Evolutionary conservation across 1,284 basidiomycete species (phyloP).

Genomic region (Boletellus sp.): DNA sequence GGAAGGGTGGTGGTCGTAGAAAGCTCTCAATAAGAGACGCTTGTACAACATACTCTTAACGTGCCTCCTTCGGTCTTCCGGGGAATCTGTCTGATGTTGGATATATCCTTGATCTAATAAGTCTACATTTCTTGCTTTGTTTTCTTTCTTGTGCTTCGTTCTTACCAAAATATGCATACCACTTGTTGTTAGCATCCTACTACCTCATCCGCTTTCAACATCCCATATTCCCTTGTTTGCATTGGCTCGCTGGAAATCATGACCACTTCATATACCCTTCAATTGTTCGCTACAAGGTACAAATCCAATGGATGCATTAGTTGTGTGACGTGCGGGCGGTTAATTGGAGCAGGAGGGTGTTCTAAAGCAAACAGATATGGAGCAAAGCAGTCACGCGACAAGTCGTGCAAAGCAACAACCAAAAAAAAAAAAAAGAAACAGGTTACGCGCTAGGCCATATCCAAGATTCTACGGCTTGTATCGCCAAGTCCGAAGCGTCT

Average conservation of each 20-base stretch:
- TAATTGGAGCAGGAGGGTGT: slow-evolving; percentile 6
- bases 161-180: slow-evolving; percentile 8
- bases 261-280: slow-evolving; percentile 35
- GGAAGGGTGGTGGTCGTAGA: slow-evolving; percentile 74
- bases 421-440: neutral
- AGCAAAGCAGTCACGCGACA: slow-evolving; percentile 6
- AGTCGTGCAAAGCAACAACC: neutral
- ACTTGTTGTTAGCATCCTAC: slow-evolving; percentile 14
- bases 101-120: slow-evolving; percentile 30
- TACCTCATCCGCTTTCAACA: slow-evolving; percentile 1
- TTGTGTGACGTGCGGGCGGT: slow-evolving; percentile 21
- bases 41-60: slow-evolving; percentile 14
- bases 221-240: slow-evolving; percentile 13
- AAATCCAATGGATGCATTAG: slow-evolving; percentile 41
- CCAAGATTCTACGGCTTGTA: slow-evolving; percentile 55
- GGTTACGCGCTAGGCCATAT: slow-evolving; percentile 46
- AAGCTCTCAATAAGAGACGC: neutral
- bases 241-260: slow-evolving; percentile 24
- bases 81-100: slow-evolving; percentile 9
- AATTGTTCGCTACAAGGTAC: slow-evolving; percentile 43
- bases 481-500: slow-evolving; percentile 61
- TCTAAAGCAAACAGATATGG: slow-evolving; percentile 16
- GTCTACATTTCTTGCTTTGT: neutral
- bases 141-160: neutral
- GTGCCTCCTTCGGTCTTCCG: neutral